A percentile compares a stretch with the other conserved stretches of the same genome.
Evolutionary conservation across 106 monocot genomes (phyloP).

Genomic region (Agapanthus africanus): DNA sequence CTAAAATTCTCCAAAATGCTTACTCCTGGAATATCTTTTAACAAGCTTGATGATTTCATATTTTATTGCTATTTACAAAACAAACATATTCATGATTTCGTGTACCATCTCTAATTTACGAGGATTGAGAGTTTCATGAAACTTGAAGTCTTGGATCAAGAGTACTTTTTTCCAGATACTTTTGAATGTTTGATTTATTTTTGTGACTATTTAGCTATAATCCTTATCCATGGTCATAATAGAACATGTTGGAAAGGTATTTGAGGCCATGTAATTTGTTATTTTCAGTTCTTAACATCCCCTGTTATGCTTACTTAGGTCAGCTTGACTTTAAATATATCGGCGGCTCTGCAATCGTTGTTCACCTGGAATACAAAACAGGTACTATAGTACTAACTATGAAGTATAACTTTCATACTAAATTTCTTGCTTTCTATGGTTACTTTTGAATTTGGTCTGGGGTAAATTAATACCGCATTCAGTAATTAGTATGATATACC

Average conservation of each 20-base stretch:
- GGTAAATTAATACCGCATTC: background rate
- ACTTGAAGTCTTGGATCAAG: too few relatives aligned
- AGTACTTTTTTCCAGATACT: too few relatives aligned
- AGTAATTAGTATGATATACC: background rate
- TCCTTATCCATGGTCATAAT: background rate
- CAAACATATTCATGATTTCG: background rate
- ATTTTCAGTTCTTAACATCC: background rate
- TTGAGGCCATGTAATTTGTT: background rate
- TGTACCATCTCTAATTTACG: background rate
- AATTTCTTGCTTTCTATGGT: background rate
- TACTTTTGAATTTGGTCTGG: background rate
- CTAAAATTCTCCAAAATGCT: too few relatives aligned
- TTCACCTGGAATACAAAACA: conserved; percentile 99
- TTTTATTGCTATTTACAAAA: too few relatives aligned
- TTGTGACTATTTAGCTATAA: background rate
- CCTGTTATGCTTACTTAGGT: conserved; percentile 31
- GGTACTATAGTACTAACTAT: conserved; percentile 42
- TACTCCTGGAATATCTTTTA: too few relatives aligned
- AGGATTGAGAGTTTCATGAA: too few relatives aligned
- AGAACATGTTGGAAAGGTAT: background rate
- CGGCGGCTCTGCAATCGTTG: conserved; percentile 82
- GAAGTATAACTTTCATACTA: background rate
- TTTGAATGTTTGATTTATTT: background rate
- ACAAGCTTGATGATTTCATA: too few relatives aligned
- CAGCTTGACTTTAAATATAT: conserved; percentile 88